A percentile compares a stretch with the other conserved stretches of the same genome.
phyloP scores from a whole-genome alignment of 768 basidiomycete genomes.

The Mycena belliarum region DNA sequence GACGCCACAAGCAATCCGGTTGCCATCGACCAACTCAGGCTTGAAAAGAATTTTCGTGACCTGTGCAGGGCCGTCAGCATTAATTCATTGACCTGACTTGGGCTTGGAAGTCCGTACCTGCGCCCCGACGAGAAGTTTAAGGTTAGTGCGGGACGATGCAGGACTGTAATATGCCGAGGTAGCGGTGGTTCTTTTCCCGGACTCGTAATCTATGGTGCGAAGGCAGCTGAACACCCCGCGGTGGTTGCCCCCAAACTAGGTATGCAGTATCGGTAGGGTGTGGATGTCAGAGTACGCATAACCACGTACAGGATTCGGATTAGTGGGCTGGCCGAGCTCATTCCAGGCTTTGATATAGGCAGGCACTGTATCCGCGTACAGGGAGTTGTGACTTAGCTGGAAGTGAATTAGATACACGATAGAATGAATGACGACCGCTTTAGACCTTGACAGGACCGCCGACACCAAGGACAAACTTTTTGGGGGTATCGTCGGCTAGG shows the following conservation, averaged over 20 bases:
- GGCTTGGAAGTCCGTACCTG: neutral
- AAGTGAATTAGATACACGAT: neutral
- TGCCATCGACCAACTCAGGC: neutral
- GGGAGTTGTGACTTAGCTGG: neutral
- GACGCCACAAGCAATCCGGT: conserved; percentile 2
- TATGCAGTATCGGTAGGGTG: too few relatives aligned
- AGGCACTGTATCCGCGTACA: neutral
- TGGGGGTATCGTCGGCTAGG: neutral
- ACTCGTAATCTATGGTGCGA: neutral
- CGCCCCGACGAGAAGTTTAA: conserved; percentile 1
- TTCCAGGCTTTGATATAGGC: conserved; percentile 10
- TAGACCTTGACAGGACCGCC: conserved; percentile 7
- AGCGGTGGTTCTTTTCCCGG: conserved; percentile 4
- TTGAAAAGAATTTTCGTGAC: conserved; percentile 13
- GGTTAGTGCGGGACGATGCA: neutral
- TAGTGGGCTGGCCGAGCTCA: neutral
- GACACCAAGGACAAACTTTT: neutral
- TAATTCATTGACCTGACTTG: neutral
- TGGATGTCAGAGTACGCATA: too few relatives aligned
- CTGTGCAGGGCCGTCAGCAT: neutral
- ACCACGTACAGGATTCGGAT: conserved; percentile 4
- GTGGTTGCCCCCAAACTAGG: neutral
- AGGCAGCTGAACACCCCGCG: neutral
- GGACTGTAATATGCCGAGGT: conserved; percentile 6
- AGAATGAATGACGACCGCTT: neutral